Evolutionary conservation across 192 early-diverging fungal species (phyloP).

Genomic region (Chytriomyces hyalinus): DNA sequence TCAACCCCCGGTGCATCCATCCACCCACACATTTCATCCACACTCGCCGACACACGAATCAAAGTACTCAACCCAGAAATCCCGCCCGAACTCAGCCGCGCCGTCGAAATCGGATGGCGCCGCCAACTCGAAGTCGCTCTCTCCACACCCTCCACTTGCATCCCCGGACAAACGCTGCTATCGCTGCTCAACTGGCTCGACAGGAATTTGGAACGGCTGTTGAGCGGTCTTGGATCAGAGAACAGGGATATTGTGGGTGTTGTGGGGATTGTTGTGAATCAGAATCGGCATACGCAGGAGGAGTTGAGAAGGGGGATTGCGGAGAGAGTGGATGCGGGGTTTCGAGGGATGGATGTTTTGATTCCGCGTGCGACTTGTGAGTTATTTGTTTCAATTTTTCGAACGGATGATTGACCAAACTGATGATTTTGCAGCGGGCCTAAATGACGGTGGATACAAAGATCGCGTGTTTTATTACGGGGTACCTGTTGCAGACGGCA

Average conservation of each 20-base stretch:
- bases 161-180: conserved; percentile 39
- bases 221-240: conserved; percentile 19
- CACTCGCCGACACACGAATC: conserved; percentile 19
- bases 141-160: not conserved
- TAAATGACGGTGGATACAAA: conserved; percentile 22
- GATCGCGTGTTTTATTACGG: conserved; percentile 38
- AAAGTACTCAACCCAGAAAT: conserved; percentile 27
- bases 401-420: too few relatives aligned
- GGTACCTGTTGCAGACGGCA: conserved; percentile 32
- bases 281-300: conserved; percentile 15
- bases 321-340: conserved; percentile 24
- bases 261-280: conserved; percentile 19
- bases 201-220: conserved; percentile 58
- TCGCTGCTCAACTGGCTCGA: conserved; percentile 63
- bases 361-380: not conserved
- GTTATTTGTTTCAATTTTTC: not conserved
- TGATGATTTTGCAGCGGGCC: too few relatives aligned
- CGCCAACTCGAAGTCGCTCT: not conserved
- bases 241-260: conserved; percentile 21
- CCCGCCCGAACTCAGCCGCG: conserved; percentile 12
- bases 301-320: conserved; percentile 27
- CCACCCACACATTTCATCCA: not conserved
- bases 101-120: conserved; percentile 29
- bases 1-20: not conserved
- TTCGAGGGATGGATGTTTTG: not conserved